Conservation (phyloP, 2,329 filamentous ascomycete genomes). For the Trichoderma oligosporum region DNA sequence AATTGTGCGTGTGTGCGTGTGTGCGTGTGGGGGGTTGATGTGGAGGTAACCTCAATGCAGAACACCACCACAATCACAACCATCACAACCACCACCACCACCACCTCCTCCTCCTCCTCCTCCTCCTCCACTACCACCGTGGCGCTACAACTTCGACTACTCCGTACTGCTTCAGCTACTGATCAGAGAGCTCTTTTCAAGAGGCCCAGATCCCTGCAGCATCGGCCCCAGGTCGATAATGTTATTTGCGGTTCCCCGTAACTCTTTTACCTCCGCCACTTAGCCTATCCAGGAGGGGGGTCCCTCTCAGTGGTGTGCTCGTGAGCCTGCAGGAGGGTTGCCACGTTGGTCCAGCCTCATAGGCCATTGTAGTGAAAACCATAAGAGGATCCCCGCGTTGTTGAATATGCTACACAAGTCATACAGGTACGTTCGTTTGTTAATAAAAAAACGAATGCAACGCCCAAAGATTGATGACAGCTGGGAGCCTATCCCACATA, state of each 20-base stretch:
- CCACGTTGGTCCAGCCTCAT: conserved; percentile 33
- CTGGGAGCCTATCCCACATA: background rate
- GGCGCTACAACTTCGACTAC: conserved; percentile 1
- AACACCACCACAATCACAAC: conserved; percentile 7
- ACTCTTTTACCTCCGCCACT: background rate
- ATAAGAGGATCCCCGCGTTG: conserved; percentile 13
- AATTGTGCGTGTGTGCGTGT: conserved; percentile 18
- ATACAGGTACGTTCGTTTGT: background rate
- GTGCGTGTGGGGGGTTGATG: conserved; percentile 14
- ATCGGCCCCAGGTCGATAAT: conserved; percentile 19
- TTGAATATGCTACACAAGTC: conserved; percentile 5
- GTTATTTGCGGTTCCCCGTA: conserved; percentile 10
- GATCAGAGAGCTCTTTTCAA: background rate
- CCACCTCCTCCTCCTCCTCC: too few species aligned
- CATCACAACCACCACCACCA: background rate
- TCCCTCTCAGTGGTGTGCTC: conserved; percentile 14
- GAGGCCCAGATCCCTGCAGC: conserved; percentile 29
- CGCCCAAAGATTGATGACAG: background rate
- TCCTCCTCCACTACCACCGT: background rate
- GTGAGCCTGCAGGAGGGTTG: conserved; percentile 27
- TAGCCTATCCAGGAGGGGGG: conserved; percentile 11
- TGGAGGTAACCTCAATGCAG: conserved; percentile 15
- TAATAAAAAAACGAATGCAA: background rate
- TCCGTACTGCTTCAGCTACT: conserved; percentile 5
- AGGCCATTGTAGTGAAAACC: conserved; percentile 1